These are phyloP conservation scores for Camellia sinensis DNA, from an alignment of 148 eudicot species.

Conservation along the genomic window DNA sequence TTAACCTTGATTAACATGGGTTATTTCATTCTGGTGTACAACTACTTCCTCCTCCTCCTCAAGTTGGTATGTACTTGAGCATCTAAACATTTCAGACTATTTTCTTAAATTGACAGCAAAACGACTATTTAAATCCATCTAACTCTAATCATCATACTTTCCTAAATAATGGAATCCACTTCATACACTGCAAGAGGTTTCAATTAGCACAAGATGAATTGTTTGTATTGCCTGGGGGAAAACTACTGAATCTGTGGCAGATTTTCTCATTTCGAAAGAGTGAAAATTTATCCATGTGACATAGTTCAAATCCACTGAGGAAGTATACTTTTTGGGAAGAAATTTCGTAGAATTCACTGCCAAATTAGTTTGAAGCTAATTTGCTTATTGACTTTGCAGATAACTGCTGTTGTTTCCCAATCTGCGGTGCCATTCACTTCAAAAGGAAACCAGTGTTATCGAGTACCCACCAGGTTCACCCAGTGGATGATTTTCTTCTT, in stretches of 20 bases:
- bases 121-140: neutral
- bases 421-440: slow-evolving; percentile 45
- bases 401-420: slow-evolving; percentile 70
- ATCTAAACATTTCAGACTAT: neutral
- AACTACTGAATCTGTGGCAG: neutral
- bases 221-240: neutral
- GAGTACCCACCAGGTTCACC: slow-evolving; percentile 58
- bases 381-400: slow-evolving; percentile 39
- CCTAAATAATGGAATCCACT: neutral
- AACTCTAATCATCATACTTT: neutral
- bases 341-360: neutral
- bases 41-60: neutral
- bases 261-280: neutral
- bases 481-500: neutral
- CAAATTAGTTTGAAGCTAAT: neutral
- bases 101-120: neutral
- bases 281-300: neutral
- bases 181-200: neutral
- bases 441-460: slow-evolving; percentile 76
- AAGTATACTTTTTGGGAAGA: slow-evolving; percentile 14
- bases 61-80: neutral
- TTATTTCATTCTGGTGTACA: neutral
- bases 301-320: neutral
- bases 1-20: neutral
- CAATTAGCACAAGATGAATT: neutral